Percentiles rank a stretch among this genome's conserved stretches.
phyloP scores from a whole-genome alignment of 2,329 filamentous ascomycete genomes.

The Alternaria arbusti region DNA sequence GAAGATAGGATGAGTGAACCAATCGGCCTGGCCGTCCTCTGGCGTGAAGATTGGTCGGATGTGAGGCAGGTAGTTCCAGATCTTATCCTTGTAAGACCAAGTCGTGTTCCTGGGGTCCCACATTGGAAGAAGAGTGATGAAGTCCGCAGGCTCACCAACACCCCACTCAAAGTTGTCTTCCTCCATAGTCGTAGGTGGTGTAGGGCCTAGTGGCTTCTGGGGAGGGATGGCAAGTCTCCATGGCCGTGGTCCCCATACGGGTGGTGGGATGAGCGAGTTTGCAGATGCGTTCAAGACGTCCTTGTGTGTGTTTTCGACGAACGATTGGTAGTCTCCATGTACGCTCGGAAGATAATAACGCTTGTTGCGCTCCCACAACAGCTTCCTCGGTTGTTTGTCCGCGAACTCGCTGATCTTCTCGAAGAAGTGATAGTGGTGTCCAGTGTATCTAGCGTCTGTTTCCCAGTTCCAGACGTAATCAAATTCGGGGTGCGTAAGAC shows the following conservation, averaged over 20 bases:
- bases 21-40: constrained; percentile 70
- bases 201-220: constrained; percentile 79
- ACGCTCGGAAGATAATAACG: constrained; percentile 62
- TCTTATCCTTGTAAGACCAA: constrained; percentile 66
- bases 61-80: constrained; percentile 56
- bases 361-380: constrained; percentile 65
- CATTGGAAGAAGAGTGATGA: constrained; percentile 89
- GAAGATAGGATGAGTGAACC: constrained; percentile 60
- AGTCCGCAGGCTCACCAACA: constrained; percentile 86
- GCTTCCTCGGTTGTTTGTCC: constrained; percentile 61
- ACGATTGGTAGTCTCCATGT: constrained; percentile 58
- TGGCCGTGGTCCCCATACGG: constrained; percentile 84
- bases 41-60: constrained; percentile 84
- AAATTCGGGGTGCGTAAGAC: constrained; percentile 77
- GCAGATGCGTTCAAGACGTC: constrained; percentile 49
- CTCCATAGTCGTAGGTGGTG: constrained; percentile 74
- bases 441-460: constrained; percentile 79
- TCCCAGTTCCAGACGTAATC: constrained; percentile 87
- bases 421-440: constrained; percentile 82
- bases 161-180: constrained; percentile 87
- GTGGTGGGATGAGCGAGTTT: constrained; percentile 56
- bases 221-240: constrained; percentile 61
- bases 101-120: constrained; percentile 88
- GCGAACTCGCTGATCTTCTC: constrained; percentile 66
- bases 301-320: constrained; percentile 52